Conservation (phyloP, 306 rosid species). For the Vicia sativa region DNA sequence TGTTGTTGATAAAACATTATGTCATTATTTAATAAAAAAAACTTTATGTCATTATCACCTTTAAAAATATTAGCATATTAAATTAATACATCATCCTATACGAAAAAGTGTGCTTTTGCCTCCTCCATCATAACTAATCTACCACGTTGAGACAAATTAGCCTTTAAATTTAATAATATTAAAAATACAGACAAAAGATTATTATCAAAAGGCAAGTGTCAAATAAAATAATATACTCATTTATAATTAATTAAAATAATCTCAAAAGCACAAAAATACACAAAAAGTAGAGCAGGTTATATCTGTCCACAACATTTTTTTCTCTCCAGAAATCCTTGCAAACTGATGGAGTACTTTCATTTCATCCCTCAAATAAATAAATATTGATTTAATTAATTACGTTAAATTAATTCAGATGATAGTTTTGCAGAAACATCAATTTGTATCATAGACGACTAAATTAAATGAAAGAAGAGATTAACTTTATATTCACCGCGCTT, state of each 20-base stretch:
- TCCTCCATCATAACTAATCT: constrained; percentile 35
- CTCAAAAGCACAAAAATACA: constrained; percentile 34
- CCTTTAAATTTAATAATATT: constrained; percentile 37
- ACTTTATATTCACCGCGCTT: too few species aligned
- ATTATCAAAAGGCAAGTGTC: constrained; percentile 34
- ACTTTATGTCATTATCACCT: background rate
- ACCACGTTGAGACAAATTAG: constrained; percentile 39
- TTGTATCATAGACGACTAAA: too few species aligned
- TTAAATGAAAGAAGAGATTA: too few species aligned
- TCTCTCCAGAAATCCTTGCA: constrained; percentile 80
- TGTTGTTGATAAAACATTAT: background rate
- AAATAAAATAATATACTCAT: constrained; percentile 11
- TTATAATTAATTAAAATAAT: background rate
- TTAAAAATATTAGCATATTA: background rate
- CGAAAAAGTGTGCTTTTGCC: constrained; percentile 31
- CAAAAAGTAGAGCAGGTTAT: constrained; percentile 57
- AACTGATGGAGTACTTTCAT: constrained; percentile 52
- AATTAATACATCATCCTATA: constrained; percentile 29
- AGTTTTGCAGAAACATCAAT: too few species aligned
- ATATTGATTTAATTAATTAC: too few species aligned
- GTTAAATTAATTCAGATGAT: too few species aligned
- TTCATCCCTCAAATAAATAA: constrained; percentile 34
- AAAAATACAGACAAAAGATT: background rate
- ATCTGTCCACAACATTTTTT: constrained; percentile 49
- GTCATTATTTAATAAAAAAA: background rate